These are phyloP conservation scores for Spongispora temasekensis DNA, from an alignment of 1,284 basidiomycete species.

Conservation along the genomic window DNA sequence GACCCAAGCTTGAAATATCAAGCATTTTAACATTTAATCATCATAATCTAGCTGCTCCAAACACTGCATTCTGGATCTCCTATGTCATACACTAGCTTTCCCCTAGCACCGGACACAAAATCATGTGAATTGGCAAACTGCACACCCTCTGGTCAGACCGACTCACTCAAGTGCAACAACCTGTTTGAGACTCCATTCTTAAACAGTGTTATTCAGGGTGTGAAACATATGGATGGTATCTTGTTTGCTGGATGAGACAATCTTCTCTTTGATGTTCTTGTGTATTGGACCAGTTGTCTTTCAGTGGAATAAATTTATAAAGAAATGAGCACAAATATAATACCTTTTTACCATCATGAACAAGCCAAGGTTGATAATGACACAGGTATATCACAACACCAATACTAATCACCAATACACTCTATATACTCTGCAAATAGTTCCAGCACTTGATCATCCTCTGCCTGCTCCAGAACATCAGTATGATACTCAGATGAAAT, in stretches of 20 bases:
- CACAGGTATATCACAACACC: no score
- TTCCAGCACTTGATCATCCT: not conserved
- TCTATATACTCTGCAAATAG: not conserved
- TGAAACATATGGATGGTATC: slow-evolving; percentile 92
- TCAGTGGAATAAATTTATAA: not conserved
- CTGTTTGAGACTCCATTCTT: slow-evolving; percentile 83
- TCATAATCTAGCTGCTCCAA: slow-evolving; percentile 73
- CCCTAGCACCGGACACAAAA: slow-evolving; percentile 81
- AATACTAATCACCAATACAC: not conserved
- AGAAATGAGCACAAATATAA: slow-evolving; percentile 23
- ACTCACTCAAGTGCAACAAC: slow-evolving; percentile 81
- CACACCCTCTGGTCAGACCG: slow-evolving; percentile 81
- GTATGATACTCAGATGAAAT: not conserved
- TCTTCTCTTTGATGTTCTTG: slow-evolving; percentile 87
- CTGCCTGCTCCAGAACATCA: not conserved
- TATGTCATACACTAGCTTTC: slow-evolving; percentile 78
- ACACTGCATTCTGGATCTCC: slow-evolving; percentile 89
- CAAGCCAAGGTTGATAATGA: no score
- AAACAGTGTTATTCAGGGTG: slow-evolving; percentile 81
- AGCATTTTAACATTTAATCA: no score
- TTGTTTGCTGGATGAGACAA: slow-evolving; percentile 79
- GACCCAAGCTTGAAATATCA: no score
- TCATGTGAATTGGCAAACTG: slow-evolving; percentile 87
- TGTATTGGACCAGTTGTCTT: slow-evolving; percentile 69
- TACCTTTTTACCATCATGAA: slow-evolving; percentile 77